Percentiles rank a stretch among this genome's conserved stretches.
Conservation (phyloP, 2,329 filamentous ascomycete genomes). For the Diaporthe sp. region DNA sequence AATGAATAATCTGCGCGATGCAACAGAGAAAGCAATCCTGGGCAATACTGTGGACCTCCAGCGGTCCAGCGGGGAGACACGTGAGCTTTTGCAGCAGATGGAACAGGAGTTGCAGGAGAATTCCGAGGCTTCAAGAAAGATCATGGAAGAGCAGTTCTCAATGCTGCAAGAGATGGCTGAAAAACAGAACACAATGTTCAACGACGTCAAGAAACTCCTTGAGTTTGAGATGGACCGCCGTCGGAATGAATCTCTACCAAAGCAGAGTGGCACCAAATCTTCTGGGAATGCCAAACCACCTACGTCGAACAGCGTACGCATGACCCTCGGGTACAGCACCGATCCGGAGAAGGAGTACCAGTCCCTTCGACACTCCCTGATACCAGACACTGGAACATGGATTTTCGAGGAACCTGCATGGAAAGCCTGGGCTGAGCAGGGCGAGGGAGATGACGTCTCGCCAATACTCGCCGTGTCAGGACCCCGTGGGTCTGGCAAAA, state of each 20-base stretch:
- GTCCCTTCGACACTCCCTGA: background rate
- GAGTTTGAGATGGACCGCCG: conserved; percentile 8
- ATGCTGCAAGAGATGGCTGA: background rate
- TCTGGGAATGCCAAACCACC: background rate
- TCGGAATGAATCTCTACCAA: background rate
- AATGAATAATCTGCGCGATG: background rate
- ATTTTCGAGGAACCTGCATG: background rate
- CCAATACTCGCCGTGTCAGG: background rate
- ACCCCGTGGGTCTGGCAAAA: background rate
- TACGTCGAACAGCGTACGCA: background rate
- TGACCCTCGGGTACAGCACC: background rate
- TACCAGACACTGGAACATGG: conserved; percentile 4
- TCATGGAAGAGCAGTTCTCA: conserved; percentile 3
- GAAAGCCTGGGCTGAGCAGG: conserved; percentile 4
- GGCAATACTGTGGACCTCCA: background rate
- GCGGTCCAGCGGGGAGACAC: background rate
- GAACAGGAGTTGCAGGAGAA: conserved; percentile 10
- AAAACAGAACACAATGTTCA: conserved; percentile 10
- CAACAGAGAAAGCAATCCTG: conserved; percentile 8
- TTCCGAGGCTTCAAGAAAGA: background rate
- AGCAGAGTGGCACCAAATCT: background rate
- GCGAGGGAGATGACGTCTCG: background rate
- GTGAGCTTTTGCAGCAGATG: conserved; percentile 5
- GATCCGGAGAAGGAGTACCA: conserved; percentile 11
- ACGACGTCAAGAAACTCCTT: conserved; percentile 2